Evolutionary conservation across 306 rosid genomes (phyloP).

Genomic region (Begonia loranthoides): DNA sequence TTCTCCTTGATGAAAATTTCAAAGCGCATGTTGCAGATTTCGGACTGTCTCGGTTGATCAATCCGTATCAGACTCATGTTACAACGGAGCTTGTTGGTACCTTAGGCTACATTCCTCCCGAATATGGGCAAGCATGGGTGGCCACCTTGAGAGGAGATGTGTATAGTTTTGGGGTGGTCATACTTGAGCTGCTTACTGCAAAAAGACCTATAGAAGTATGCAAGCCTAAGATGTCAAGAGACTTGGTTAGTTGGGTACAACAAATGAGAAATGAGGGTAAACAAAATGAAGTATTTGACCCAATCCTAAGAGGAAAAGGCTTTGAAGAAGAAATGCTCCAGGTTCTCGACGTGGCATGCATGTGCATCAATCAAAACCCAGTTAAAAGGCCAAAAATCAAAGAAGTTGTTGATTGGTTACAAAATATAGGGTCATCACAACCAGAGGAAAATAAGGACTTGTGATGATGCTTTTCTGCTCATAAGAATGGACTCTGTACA

Average conservation of each 20-base stretch:
- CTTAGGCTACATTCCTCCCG: slow-evolving; percentile 92
- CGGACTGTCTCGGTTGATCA: slow-evolving; percentile 74
- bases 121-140: slow-evolving; percentile 94
- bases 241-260: slow-evolving; percentile 78
- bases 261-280: slow-evolving; percentile 66
- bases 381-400: slow-evolving; percentile 70
- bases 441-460: slow-evolving; percentile 37
- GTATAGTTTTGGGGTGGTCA: slow-evolving; percentile 89
- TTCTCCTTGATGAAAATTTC: slow-evolving; percentile 67
- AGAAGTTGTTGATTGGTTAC: slow-evolving; percentile 80
- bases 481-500: slow-evolving; percentile 1
- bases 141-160: slow-evolving; percentile 92
- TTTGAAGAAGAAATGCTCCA: slow-evolving; percentile 64
- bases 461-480: slow-evolving; percentile 8
- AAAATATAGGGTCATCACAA: slow-evolving; percentile 39
- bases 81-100: slow-evolving; percentile 97
- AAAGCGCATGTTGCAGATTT: slow-evolving; percentile 93
- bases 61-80: slow-evolving; percentile 90
- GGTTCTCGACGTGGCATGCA: slow-evolving; percentile 79
- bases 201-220: slow-evolving; percentile 79
- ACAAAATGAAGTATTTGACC: slow-evolving; percentile 58
- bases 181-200: slow-evolving; percentile 84
- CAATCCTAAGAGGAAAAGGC: slow-evolving; percentile 54
- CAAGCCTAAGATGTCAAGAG: slow-evolving; percentile 65
- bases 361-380: slow-evolving; percentile 76